Conservation (phyloP, 345 rosid species). For the Lepidium africanum region DNA sequence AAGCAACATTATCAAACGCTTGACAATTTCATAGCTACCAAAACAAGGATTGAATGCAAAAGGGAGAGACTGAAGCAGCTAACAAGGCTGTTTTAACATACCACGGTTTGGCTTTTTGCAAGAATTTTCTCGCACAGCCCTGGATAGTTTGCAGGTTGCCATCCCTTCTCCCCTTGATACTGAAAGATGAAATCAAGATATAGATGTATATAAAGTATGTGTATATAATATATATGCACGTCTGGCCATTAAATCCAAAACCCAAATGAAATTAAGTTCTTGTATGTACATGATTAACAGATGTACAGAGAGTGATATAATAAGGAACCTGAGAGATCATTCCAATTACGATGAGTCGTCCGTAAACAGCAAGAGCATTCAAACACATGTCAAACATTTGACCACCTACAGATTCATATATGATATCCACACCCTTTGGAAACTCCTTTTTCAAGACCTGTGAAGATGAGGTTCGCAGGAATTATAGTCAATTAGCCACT, state of each 20-base stretch:
- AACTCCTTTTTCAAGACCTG: conserved; percentile 84
- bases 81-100: conserved; percentile 32
- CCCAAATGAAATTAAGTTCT: not conserved
- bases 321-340: conserved; percentile 90
- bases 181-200: conserved; percentile 26
- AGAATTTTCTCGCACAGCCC: conserved; percentile 89
- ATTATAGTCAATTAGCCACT: not conserved
- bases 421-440: conserved; percentile 75
- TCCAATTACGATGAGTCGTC: conserved; percentile 83
- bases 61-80: not conserved
- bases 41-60: not conserved
- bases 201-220: not conserved
- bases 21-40: not conserved
- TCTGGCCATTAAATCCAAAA: not conserved
- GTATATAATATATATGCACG: too few relatives aligned
- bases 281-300: not conserved
- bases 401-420: conserved; percentile 96
- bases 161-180: conserved; percentile 94
- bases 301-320: not conserved
- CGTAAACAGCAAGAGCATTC: conserved; percentile 76
- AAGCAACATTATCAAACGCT: not conserved
- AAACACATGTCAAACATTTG: conserved; percentile 81
- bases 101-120: conserved; percentile 95
- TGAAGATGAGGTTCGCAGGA: not conserved
- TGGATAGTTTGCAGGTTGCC: conserved; percentile 75